Percentiles rank a stretch among this genome's conserved stretches.
Conservation (phyloP, 2,329 filamentous ascomycete species). For the Chaetomiaceae sp. region DNA sequence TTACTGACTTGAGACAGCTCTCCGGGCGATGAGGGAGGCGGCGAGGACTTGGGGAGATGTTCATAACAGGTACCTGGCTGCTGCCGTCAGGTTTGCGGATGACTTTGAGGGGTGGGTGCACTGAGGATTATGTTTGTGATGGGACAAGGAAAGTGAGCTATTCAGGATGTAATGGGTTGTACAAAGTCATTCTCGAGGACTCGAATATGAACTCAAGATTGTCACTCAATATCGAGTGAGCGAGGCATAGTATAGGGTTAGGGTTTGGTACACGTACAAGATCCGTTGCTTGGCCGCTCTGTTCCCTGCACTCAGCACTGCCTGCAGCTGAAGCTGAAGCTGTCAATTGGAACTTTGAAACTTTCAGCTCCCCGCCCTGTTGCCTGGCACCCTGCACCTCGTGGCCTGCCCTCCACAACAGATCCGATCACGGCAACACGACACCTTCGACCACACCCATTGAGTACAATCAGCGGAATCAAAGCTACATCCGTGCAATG, state of each 20-base stretch:
- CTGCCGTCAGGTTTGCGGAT: slow-evolving; percentile 68
- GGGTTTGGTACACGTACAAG: too few relatives aligned
- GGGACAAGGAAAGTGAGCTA: not conserved
- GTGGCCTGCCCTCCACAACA: not conserved
- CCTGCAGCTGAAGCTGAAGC: too few relatives aligned
- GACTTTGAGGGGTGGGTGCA: slow-evolving; percentile 64
- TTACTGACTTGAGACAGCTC: slow-evolving; percentile 39
- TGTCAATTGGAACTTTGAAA: not conserved
- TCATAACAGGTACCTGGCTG: slow-evolving; percentile 60
- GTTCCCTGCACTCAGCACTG: too few relatives aligned
- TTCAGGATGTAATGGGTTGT: too few relatives aligned
- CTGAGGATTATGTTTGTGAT: not conserved
- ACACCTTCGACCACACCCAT: not conserved
- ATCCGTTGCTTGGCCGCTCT: too few relatives aligned
- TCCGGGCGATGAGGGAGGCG: slow-evolving; percentile 71
- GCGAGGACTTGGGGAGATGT: slow-evolving; percentile 70
- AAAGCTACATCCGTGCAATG: not conserved
- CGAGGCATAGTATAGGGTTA: too few relatives aligned
- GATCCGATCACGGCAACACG: not conserved
- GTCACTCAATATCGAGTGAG: too few relatives aligned
- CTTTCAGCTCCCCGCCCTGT: slow-evolving; percentile 10
- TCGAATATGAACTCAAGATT: too few relatives aligned
- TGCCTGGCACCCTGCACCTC: slow-evolving; percentile 6
- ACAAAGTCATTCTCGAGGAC: too few relatives aligned
- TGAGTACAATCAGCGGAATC: not conserved